Conservation (phyloP, 129 eudicot genomes). For the Centella asiatica region DNA sequence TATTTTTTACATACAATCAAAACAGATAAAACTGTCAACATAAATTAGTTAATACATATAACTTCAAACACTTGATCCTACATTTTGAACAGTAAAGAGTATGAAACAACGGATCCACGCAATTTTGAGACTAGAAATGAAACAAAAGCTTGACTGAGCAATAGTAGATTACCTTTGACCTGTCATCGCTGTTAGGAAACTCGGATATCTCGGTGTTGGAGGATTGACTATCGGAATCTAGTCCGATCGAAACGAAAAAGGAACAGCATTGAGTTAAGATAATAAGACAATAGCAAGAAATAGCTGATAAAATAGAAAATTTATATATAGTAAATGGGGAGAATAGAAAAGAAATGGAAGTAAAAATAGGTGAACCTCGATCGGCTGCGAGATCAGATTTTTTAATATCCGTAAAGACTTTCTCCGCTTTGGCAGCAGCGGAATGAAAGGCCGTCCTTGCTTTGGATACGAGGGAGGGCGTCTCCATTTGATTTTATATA, state of each 20-base stretch:
- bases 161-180: slow-evolving; percentile 36
- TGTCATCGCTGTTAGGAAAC: slow-evolving; percentile 24
- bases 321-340: background rate
- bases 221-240: slow-evolving; percentile 33
- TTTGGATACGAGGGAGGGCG: slow-evolving; percentile 58
- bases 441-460: slow-evolving; percentile 92
- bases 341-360: slow-evolving; percentile 6
- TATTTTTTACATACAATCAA: no score
- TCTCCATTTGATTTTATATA: slow-evolving; percentile 76
- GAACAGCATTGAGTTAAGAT: slow-evolving; percentile 4
- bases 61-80: slow-evolving; percentile 6
- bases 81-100: slow-evolving; percentile 2
- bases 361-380: slow-evolving; percentile 37
- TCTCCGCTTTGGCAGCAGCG: slow-evolving; percentile 97
- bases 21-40: no score
- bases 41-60: background rate
- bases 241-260: slow-evolving; percentile 11
- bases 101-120: background rate
- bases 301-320: background rate
- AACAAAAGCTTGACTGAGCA: background rate
- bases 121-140: background rate
- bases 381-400: slow-evolving; percentile 59
- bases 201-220: slow-evolving; percentile 28
- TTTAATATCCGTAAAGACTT: slow-evolving; percentile 75
- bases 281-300: slow-evolving; percentile 1